Percentiles rank a stretch among this genome's conserved stretches.
These are phyloP conservation scores for Psilocybe sp. DNA, from an alignment of 768 basidiomycete species.

Conservation along the genomic window DNA sequence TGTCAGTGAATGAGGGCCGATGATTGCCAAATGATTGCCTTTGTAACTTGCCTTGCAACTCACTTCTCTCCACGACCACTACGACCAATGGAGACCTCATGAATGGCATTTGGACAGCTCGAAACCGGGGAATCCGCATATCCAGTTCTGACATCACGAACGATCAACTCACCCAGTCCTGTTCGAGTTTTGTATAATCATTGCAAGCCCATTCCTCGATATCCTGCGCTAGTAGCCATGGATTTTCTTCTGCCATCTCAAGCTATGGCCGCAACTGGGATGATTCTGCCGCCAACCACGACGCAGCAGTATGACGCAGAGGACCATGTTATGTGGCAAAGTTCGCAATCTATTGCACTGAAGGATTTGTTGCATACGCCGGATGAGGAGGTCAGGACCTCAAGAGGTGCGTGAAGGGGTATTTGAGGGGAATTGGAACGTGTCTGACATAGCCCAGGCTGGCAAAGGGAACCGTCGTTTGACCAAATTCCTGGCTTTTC, in stretches of 20 bases:
- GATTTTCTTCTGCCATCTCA: background rate
- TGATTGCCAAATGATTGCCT: too few species aligned
- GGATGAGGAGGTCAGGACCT: constrained; percentile 1
- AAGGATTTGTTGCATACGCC: constrained; percentile 19
- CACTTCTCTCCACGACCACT: too few species aligned
- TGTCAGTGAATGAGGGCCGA: too few species aligned
- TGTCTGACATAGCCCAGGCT: constrained; percentile 8
- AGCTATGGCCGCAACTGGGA: background rate
- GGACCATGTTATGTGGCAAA: constrained; percentile 29
- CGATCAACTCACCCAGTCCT: too few species aligned
- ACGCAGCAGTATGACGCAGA: background rate
- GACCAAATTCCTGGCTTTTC: constrained; percentile 19
- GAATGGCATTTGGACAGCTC: too few species aligned
- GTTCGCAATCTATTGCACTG: constrained; percentile 27
- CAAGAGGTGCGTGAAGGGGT: constrained; percentile 7
- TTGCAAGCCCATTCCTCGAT: background rate
- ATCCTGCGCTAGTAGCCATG: background rate
- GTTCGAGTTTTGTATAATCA: too few species aligned
- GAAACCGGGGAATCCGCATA: too few species aligned
- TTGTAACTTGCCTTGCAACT: too few species aligned
- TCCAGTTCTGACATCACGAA: too few species aligned
- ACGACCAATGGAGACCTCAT: too few species aligned
- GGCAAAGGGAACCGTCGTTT: constrained; percentile 18
- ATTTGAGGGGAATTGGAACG: background rate
- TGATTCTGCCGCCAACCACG: background rate